Evolutionary conservation across 495 filamentous ascomycete species (phyloP).

Genomic region (Aspergillus kassunensis): DNA sequence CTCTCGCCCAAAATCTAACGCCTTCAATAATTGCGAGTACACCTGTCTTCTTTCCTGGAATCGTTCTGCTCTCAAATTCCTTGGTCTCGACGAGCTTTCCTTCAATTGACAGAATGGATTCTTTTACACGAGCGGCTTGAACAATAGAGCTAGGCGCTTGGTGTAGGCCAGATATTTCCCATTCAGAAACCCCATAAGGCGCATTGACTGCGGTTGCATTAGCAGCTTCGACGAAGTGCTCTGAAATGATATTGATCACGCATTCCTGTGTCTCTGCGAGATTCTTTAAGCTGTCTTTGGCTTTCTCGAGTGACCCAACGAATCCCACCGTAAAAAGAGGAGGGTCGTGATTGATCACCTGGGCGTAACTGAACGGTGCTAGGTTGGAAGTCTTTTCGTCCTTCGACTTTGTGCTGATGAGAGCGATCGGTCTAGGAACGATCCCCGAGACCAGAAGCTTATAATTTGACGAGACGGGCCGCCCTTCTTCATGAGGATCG

Average conservation of each 20-base stretch:
- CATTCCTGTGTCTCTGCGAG: slow-evolving; percentile 65
- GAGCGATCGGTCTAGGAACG: slow-evolving; percentile 74
- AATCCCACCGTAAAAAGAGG: slow-evolving; percentile 85
- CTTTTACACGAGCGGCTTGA: slow-evolving; percentile 66
- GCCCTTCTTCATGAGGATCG: slow-evolving; percentile 71
- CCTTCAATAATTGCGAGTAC: slow-evolving; percentile 80
- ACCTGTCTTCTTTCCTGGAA: slow-evolving; percentile 66
- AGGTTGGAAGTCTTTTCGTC: slow-evolving; percentile 67
- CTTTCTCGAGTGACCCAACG: slow-evolving; percentile 41
- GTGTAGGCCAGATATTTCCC: slow-evolving; percentile 73
- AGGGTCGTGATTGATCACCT: slow-evolving; percentile 82
- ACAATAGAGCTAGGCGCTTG: slow-evolving; percentile 65
- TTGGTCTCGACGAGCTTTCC: slow-evolving; percentile 67
- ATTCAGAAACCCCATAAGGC: slow-evolving; percentile 76
- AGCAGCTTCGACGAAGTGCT: slow-evolving; percentile 83
- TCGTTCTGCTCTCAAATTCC: slow-evolving; percentile 69
- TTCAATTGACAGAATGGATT: slow-evolving; percentile 80
- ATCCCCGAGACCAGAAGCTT: slow-evolving; percentile 87
- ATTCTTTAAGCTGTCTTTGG: slow-evolving; percentile 78
- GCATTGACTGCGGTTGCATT: slow-evolving; percentile 75
- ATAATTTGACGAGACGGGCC: slow-evolving; percentile 73
- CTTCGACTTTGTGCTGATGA: slow-evolving; percentile 55
- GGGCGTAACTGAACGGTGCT: slow-evolving; percentile 82
- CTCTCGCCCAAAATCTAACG: slow-evolving; percentile 79
- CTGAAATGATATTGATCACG: slow-evolving; percentile 82